A percentile compares a stretch with the other conserved stretches of the same genome.
Conservation (phyloP, 2,329 filamentous ascomycete genomes). For the Pseudocercospora ulei region DNA sequence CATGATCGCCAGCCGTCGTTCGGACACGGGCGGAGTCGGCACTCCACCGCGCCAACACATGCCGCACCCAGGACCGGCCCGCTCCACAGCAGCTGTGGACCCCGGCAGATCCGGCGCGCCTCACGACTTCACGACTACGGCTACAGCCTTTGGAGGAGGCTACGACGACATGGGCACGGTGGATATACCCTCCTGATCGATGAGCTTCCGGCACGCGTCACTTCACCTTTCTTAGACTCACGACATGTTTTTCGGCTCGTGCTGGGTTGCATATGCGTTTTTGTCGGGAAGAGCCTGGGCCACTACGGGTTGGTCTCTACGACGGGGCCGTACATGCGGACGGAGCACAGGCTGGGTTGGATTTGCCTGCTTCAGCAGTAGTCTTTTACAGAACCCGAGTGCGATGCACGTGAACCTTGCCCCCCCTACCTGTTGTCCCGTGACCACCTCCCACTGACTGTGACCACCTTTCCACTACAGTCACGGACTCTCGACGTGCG, state of each 20-base stretch:
- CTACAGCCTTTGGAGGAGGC: conserved; percentile 10
- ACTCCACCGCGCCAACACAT: conserved; percentile 1
- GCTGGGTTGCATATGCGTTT: conserved; percentile 2
- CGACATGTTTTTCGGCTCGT: conserved; percentile 7
- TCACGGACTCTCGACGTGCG: not conserved
- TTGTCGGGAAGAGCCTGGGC: not conserved
- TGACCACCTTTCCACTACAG: too few species aligned
- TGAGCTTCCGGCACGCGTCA: conserved; percentile 5
- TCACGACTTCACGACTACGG: conserved; percentile 19
- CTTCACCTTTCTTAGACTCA: conserved; percentile 7
- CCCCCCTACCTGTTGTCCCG: too few species aligned
- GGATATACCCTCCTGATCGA: conserved; percentile 16
- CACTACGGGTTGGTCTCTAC: not conserved
- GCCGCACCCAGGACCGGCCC: conserved; percentile 10
- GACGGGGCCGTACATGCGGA: conserved; percentile 1
- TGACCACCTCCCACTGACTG: too few species aligned
- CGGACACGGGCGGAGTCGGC: conserved; percentile 13
- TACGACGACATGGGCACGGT: conserved; percentile 16
- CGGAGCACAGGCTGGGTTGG: conserved; percentile 6
- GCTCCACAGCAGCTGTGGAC: conserved; percentile 11
- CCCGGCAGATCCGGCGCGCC: conserved; percentile 15
- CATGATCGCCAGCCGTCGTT: conserved; percentile 15
- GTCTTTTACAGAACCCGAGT: conserved; percentile 6
- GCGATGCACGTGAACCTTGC: conserved; percentile 1
- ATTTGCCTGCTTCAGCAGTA: conserved; percentile 3